These are phyloP conservation scores for Cunninghamia lanceolata DNA, from an alignment of 75 land plant genomes.

Conservation along the genomic window DNA sequence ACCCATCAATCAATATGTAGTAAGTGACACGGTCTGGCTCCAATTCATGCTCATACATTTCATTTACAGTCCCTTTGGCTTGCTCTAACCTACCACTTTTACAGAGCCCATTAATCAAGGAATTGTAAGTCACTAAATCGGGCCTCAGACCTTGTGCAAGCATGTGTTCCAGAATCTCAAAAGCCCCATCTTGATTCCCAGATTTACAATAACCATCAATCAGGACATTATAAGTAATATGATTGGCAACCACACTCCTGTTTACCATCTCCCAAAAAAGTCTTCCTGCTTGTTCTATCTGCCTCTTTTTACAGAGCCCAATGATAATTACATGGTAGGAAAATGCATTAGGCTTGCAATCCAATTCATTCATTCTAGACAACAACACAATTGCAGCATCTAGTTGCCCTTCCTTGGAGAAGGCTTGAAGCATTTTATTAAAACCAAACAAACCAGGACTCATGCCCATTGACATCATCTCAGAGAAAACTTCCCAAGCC, in stretches of 20 bases:
- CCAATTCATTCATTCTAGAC: constrained; percentile 27
- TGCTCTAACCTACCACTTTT: constrained; percentile 35
- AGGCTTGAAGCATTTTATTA: constrained; percentile 54
- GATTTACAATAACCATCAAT: constrained; percentile 61
- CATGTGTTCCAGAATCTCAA: constrained; percentile 29
- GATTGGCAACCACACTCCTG: constrained; percentile 35
- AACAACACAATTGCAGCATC: constrained; percentile 33
- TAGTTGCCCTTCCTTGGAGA: constrained; percentile 43
- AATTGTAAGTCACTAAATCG: constrained; percentile 43
- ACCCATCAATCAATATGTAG: constrained; percentile 40
- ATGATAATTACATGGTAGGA: constrained; percentile 42
- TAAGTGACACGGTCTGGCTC: constrained; percentile 50
- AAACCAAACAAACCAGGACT: constrained; percentile 38
- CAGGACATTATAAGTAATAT: constrained; percentile 47
- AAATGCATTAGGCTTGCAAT: constrained; percentile 25
- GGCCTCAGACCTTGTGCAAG: constrained; percentile 21
- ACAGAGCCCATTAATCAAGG: constrained; percentile 53
- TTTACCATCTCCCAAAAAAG: constrained; percentile 45
- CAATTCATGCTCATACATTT: constrained; percentile 38
- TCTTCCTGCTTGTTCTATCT: constrained; percentile 29
- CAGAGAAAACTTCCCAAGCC: constrained; percentile 6
- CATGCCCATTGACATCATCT: constrained; percentile 2
- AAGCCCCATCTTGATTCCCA: constrained; percentile 39
- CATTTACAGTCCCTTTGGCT: constrained; percentile 33
- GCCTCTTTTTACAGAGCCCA: constrained; percentile 49